Conservation (phyloP, 495 filamentous ascomycete genomes). For the Penicillium egyptiacum region DNA sequence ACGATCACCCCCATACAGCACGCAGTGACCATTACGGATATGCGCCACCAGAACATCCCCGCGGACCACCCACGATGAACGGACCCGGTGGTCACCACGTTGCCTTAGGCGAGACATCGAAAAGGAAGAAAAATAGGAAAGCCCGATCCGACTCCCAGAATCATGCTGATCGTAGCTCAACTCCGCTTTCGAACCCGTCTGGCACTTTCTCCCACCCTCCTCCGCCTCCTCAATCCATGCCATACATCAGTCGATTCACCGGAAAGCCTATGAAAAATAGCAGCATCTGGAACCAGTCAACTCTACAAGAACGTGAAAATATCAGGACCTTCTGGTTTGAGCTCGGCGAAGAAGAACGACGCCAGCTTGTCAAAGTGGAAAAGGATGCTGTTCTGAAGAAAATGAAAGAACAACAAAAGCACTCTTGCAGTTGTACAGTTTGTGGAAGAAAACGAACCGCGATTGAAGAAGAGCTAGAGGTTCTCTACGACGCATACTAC, state of each 20-base stretch:
- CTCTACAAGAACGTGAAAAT: conserved; percentile 87
- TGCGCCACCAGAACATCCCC: conserved; percentile 13
- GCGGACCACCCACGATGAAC: conserved; percentile 12
- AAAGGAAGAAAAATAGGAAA: conserved; percentile 52
- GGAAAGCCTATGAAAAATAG: conserved; percentile 61
- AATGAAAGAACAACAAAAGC: conserved; percentile 99
- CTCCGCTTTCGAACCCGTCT: conserved; percentile 43
- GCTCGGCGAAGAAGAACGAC: conserved; percentile 90
- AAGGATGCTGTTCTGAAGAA: conserved; percentile 97
- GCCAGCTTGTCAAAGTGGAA: conserved; percentile 93
- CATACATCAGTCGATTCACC: conserved; percentile 31
- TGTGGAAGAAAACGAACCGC: conserved; percentile 95
- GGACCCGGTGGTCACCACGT: conserved; percentile 19
- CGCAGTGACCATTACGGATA: conserved; percentile 23
- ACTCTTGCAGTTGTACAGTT: conserved; percentile 96
- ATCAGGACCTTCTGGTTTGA: conserved; percentile 99
- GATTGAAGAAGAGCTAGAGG: conserved; percentile 97
- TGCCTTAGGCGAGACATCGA: conserved; percentile 35
- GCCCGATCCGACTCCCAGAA: conserved; percentile 37
- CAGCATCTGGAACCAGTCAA: conserved; percentile 93
- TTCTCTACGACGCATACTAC: conserved; percentile 99
- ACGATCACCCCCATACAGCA: conserved; percentile 20
- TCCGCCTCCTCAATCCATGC: conserved; percentile 33
- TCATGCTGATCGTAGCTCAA: conserved; percentile 39
- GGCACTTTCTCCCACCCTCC: conserved; percentile 44